Evolutionary conservation across 148 eudicot genomes (phyloP).

Genomic region (Agrostemma githago): DNA sequence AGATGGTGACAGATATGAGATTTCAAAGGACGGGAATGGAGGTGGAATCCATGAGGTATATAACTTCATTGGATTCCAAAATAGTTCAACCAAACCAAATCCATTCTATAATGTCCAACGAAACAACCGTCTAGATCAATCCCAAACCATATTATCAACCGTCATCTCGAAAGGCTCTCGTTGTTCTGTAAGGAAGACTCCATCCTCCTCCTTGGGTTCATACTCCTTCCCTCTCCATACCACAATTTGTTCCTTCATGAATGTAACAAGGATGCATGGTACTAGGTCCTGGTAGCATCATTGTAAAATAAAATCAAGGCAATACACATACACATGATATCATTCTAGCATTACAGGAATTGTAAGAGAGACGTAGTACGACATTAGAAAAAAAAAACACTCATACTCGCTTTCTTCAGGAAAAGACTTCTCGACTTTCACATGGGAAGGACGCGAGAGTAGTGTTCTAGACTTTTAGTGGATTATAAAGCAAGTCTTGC

Average conservation of each 20-base stretch:
- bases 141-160: constrained; percentile 31
- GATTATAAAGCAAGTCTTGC: no score
- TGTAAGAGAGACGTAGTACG: neutral
- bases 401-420: no score
- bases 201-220: constrained; percentile 39
- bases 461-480: neutral
- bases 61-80: no score
- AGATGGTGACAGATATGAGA: no score
- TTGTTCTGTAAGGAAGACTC: constrained; percentile 36
- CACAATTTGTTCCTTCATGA: constrained; percentile 80
- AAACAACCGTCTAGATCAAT: neutral
- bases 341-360: neutral
- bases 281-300: constrained; percentile 60
- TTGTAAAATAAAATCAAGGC: neutral
- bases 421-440: neutral
- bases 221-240: constrained; percentile 78
- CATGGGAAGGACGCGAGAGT: no score
- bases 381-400: no score
- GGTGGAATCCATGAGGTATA: no score
- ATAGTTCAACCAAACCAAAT: no score
- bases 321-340: neutral
- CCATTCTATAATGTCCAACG: no score
- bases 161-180: constrained; percentile 36
- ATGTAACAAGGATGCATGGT: constrained; percentile 73
- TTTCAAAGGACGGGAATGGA: no score